These are phyloP conservation scores for Eucalyptus tenuipes DNA, from an alignment of 345 rosid species.

Conservation along the genomic window DNA sequence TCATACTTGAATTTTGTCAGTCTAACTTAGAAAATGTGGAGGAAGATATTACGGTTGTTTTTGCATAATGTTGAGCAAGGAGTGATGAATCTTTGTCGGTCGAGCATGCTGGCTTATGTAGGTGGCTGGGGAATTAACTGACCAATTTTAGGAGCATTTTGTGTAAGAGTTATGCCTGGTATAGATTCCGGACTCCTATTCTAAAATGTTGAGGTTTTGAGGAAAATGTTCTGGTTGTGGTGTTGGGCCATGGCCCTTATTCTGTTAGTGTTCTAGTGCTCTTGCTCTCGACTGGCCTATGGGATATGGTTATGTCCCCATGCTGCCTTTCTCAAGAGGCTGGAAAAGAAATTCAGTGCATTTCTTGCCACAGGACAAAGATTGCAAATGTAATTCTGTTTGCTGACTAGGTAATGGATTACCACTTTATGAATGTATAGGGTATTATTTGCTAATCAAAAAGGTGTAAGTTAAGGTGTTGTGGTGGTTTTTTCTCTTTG, in stretches of 20 bases:
- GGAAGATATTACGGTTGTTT: neutral
- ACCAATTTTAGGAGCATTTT: neutral
- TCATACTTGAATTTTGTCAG: neutral
- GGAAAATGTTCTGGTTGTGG: neutral
- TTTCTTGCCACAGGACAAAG: neutral
- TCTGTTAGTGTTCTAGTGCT: neutral
- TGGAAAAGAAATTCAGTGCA: neutral
- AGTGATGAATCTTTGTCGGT: neutral
- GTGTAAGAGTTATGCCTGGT: neutral
- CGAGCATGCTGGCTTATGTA: neutral
- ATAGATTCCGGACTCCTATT: neutral
- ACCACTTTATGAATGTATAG: neutral
- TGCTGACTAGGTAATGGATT: neutral
- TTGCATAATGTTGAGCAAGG: neutral
- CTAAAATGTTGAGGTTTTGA: neutral
- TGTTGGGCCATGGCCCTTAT: neutral
- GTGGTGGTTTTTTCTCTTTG: neutral
- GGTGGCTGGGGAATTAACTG: neutral
- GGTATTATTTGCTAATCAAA: neutral
- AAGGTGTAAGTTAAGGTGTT: neutral
- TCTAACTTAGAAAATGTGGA: neutral
- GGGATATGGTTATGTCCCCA: neutral
- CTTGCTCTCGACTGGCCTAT: neutral
- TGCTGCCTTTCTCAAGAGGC: neutral
- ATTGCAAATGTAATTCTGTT: neutral